Base-by-base conservation (phyloP, 1,139 yeast species). In the Taphrina deformans region DNA sequence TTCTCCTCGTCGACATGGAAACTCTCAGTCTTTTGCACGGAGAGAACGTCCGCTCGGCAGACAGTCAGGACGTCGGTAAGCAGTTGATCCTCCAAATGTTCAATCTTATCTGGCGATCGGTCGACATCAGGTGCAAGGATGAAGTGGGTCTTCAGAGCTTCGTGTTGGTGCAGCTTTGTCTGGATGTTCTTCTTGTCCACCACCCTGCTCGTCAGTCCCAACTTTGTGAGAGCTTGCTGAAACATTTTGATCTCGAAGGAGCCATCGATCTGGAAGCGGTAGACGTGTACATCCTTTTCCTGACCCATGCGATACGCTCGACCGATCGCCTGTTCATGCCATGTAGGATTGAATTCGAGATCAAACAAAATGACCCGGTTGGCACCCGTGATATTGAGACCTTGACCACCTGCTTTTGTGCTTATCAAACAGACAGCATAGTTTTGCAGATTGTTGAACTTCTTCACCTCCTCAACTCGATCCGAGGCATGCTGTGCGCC, bases 271-370 rank as follows among this genome's bases (percentile, higher is more conserved):
- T 23, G 50, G 23, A 55, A 24, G 23, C 60, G 60, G 51, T 55
- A 55, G 14, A 55, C 60, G 35, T 44, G 27, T n/a, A 55, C 60
- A 23, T 50, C n/a, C 45, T 55, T 65, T 16, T 77, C 78, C 73
- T 91, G 97, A 0, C 97, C 97, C 73, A 91, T 88, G 70, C 97
- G 81, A 73, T 91, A 97, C 27, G 91, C 82, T 72, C 97, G 82
- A 75, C 91, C 97, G 69, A 92, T 89, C 0, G 97, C 97, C 75
- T 91, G 97, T 56, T 89, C 91, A 72, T 91, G 97, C 48, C 88
- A 84, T 66, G 96, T 89, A 44, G 90, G 96, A 23, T 93, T 88
- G 97, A 97, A 91, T 93, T 96, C 92, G 0, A 97, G 97, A 72
- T 92, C 97, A 91, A 92, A 88, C 83, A 91, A 80, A 71, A 86